Base-by-base conservation (phyloP, 257 asterid species). In the Agastache rugosa region DNA sequence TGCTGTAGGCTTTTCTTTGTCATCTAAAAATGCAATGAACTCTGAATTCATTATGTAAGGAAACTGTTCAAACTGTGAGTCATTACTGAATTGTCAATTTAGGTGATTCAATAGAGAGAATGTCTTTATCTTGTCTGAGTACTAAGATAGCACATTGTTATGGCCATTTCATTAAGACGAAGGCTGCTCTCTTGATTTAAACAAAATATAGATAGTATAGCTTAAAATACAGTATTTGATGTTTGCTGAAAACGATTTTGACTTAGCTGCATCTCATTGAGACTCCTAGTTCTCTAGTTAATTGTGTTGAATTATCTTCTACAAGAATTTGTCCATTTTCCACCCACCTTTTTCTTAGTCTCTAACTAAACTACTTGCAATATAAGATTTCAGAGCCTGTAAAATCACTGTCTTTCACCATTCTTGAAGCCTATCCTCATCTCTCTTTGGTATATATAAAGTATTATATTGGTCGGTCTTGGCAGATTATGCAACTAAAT, bases 401-500 rank as follows among this genome's bases (percentile, higher is more conserved):
- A 60, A 62, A 68, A 45, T 55, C 22, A 39, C 15, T 59, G 8
- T 34, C 63, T 45, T 41, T 72, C 80, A 37, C 50, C 41, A 58
- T 71, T 77, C 62, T 60, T 22, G 37, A 66, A 19, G 45, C 54
- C 66, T 44, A 15, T 11, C 50, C 25, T 64, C 63, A 47, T 29
- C 41, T 47, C 58, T 41, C 20, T 62, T 34, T 12, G 51, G 12
- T 29, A 42, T 20, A 48, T 76, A 54, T 73, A 11, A 65, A 75
- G 35, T 53, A 37, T 72, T 67, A 37, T 68, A 25, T 69, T 70
- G 67, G 41, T 74, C 63, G 66, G 1, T 61, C 39, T 77, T 68
- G 71, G 85, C 93, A 95, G 98, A 84, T 92, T 78, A 88, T 87
- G 84, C 96, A 89, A 72, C 88, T 95, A 27, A 90, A 89, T 73